Percentiles rank a stretch among this genome's conserved stretches.
These are phyloP conservation scores for Chrysanthemum makinoi DNA, from an alignment of 129 eudicot genomes.

Conservation along the genomic window DNA sequence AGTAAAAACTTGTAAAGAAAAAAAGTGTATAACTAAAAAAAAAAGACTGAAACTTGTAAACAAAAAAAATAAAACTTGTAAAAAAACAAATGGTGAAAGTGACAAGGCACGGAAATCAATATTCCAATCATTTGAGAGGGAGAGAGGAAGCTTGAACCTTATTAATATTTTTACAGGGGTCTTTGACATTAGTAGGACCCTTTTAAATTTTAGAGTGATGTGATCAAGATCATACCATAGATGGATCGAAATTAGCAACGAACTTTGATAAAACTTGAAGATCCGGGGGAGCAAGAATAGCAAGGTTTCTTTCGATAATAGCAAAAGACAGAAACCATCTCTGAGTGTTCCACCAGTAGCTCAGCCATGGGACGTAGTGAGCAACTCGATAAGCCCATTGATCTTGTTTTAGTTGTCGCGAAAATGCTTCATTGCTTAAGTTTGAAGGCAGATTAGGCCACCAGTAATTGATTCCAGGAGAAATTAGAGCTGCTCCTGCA, in stretches of 20 bases:
- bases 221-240: conserved; percentile 10
- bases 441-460: conserved; percentile 66
- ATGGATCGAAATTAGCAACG: neutral
- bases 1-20: no score
- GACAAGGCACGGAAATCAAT: no score
- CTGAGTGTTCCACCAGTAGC: conserved; percentile 78
- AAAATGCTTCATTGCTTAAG: conserved; percentile 42
- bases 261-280: conserved; percentile 17
- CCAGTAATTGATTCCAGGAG: conserved; percentile 70
- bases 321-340: conserved; percentile 42
- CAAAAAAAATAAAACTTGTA: no score
- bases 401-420: conserved; percentile 46
- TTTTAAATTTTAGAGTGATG: neutral
- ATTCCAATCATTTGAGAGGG: no score
- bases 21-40: no score
- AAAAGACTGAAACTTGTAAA: no score
- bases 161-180: no score
- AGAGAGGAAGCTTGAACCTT: no score
- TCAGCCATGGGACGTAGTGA: conserved; percentile 60
- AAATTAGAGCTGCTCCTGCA: conserved; percentile 62
- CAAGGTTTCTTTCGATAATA: conserved; percentile 24
- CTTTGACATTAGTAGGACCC: no score
- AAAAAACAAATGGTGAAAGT: no score
- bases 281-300: conserved; percentile 37
- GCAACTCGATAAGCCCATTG: conserved; percentile 68